Conservation (phyloP, 306 rosid species). For the Lathyrus aphaca region DNA sequence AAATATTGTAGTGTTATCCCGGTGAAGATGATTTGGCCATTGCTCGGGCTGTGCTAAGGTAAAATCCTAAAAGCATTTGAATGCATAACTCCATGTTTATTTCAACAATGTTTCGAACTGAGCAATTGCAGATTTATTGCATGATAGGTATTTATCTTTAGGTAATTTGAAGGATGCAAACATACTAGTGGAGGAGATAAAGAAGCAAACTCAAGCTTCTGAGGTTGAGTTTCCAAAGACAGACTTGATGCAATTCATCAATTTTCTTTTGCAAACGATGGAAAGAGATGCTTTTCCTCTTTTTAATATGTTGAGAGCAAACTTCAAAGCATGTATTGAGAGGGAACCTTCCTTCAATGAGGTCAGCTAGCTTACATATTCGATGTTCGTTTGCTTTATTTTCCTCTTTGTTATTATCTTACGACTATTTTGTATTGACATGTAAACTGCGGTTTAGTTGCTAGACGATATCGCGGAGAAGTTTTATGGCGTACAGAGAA, state of each 20-base stretch:
- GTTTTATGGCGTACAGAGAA: conserved; percentile 81
- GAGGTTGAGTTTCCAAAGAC: conserved; percentile 63
- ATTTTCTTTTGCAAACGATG: conserved; percentile 85
- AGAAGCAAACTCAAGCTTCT: conserved; percentile 56
- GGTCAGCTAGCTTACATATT: conserved; percentile 50
- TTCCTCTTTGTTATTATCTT: neutral
- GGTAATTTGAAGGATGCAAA: conserved; percentile 95
- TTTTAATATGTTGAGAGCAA: conserved; percentile 73
- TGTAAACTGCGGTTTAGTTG: conserved; percentile 62
- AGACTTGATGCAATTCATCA: conserved; percentile 75
- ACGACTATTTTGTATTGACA: conserved; percentile 41
- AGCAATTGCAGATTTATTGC: conserved; percentile 25
- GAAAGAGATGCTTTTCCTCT: conserved; percentile 92
- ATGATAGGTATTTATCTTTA: conserved; percentile 69
- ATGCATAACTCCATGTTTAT: conserved; percentile 27
- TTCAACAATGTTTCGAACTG: conserved; percentile 24
- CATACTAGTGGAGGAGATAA: conserved; percentile 74
- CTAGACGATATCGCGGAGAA: conserved; percentile 83
- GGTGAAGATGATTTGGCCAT: conserved; percentile 95
- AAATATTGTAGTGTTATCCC: conserved; percentile 81
- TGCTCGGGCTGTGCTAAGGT: conserved; percentile 87
- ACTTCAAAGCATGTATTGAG: conserved; percentile 68
- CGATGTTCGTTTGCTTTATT: conserved; percentile 18
- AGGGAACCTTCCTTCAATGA: conserved; percentile 85
- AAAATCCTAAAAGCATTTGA: conserved; percentile 45